Conservation (phyloP, 495 filamentous ascomycete genomes). For the Xylaria venustula region DNA sequence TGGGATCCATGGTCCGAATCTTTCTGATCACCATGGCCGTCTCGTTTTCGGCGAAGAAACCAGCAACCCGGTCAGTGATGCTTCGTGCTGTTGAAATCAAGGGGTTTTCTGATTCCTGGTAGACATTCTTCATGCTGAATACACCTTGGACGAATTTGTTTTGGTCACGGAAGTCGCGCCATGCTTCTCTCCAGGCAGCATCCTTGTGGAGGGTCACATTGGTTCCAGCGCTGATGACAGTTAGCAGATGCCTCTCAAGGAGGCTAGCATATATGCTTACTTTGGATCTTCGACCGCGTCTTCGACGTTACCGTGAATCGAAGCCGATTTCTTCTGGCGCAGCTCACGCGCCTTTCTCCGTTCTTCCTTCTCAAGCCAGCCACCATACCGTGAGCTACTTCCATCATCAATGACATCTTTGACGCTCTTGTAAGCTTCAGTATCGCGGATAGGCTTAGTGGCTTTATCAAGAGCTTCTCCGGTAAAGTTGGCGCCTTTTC, state of each 20-base stretch:
- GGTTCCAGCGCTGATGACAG: constrained; percentile 70
- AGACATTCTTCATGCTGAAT: constrained; percentile 77
- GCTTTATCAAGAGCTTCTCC: constrained; percentile 86
- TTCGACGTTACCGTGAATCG: constrained; percentile 43
- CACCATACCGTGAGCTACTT: constrained; percentile 91
- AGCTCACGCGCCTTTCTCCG: constrained; percentile 70
- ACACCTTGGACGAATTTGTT: constrained; percentile 85
- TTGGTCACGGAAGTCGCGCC: constrained; percentile 86
- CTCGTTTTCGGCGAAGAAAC: constrained; percentile 98
- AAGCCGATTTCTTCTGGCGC: constrained; percentile 56
- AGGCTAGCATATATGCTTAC: constrained; percentile 52
- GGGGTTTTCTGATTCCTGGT: constrained; percentile 96
- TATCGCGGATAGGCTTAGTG: constrained; percentile 90
- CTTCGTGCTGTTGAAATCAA: constrained; percentile 88
- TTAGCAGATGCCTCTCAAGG: constrained; percentile 14
- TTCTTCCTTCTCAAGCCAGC: constrained; percentile 95
- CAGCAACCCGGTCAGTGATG: constrained; percentile 87
- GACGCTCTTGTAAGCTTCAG: constrained; percentile 88
- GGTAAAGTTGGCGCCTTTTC: constrained; percentile 78
- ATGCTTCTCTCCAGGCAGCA: constrained; percentile 91
- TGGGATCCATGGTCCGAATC: constrained; percentile 94
- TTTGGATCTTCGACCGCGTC: constrained; percentile 77
- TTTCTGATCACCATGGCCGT: constrained; percentile 96
- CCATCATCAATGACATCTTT: constrained; percentile 97
- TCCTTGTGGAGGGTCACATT: constrained; percentile 96